Evolutionary conservation across 129 eudicot species (phyloP), one percentile per base, ranked within the genome.

Genomic region (Artemisia tridentata): DNA sequence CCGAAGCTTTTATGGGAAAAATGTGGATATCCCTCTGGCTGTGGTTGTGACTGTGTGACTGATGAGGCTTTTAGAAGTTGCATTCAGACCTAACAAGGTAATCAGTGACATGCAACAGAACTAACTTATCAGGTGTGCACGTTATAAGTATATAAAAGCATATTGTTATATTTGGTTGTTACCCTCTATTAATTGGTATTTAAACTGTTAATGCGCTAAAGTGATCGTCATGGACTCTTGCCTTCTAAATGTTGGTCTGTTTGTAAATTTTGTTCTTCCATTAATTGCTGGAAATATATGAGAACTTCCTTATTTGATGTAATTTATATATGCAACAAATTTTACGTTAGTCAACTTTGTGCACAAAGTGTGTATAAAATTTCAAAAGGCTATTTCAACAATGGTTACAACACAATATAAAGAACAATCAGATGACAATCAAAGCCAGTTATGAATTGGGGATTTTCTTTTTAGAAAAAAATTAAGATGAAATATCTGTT

Each of bases 11-110:
- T n/a, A n/a, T n/a, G n/a, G n/a, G n/a, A n/a, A n/a, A n/a, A n/a
- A n/a, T n/a, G n/a, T n/a, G n/a, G n/a, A n/a, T n/a, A n/a, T n/a
- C n/a, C n/a, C n/a, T n/a, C n/a, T n/a, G n/a, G n/a, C n/a, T n/a
- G n/a, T n/a, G n/a, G n/a, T n/a, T n/a, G n/a, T n/a, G n/a, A n/a
- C n/a, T n/a, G n/a, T n/a, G n/a, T n/a, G n/a, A n/a, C n/a, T n/a
- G n/a, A n/a, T n/a, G n/a, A n/a, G 64, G 68, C 65, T 53, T 61
- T 70, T 54, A 55, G 74, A 73, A 71, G 76, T 75, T 60, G n/a
- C 52, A 4, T 23, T 46, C 69, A 69, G 74, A 65, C 60, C 29
- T 64, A 56, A 65, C 73, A 17, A 71, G 65, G 69, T 72, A 52
- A 25, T 14, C 45, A 12, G 34, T 31, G 60, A 5, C 52, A 25